Conservation (phyloP, 192 early-diverging fungal genomes). For the Mortierella claussenii region DNA sequence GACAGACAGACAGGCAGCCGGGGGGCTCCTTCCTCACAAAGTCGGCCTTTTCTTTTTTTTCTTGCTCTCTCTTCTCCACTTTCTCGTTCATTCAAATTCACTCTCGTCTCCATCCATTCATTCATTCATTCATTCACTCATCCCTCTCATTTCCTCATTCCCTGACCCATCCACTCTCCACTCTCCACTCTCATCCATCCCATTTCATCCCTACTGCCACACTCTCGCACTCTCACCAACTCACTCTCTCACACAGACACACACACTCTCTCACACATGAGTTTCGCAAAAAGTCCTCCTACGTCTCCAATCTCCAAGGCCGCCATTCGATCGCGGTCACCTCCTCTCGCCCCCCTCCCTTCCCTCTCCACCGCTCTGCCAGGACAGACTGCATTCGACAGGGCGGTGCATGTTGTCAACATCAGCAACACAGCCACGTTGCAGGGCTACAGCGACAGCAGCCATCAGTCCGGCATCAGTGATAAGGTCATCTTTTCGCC, state of each 20-base stretch:
- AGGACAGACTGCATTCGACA: constrained; percentile 35
- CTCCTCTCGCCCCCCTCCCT: constrained; percentile 27
- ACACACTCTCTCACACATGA: neutral
- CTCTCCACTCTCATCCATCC: neutral
- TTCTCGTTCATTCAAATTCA: neutral
- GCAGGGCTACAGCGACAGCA: constrained; percentile 4
- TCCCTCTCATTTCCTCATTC: neutral
- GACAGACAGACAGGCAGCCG: too few relatives aligned
- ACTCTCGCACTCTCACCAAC: too few relatives aligned
- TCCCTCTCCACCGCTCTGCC: constrained; percentile 28
- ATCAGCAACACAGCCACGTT: constrained; percentile 31
- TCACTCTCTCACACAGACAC: neutral
- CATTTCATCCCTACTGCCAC: neutral
- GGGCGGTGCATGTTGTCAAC: constrained; percentile 43
- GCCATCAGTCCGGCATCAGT: neutral
- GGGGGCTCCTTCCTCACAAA: too few relatives aligned
- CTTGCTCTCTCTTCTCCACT: neutral
- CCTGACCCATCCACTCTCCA: neutral
- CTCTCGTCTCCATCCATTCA: neutral
- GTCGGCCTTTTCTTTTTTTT: too few relatives aligned
- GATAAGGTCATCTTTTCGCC: constrained; percentile 26
- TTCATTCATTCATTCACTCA: neutral
- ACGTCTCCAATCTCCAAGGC: constrained; percentile 25
- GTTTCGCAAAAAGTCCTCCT: constrained; percentile 7
- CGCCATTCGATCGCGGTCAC: constrained; percentile 31